Percentiles rank a stretch among this genome's conserved stretches.
phyloP scores from a whole-genome alignment of 345 rosid genomes.

The Erodium maritimum region DNA sequence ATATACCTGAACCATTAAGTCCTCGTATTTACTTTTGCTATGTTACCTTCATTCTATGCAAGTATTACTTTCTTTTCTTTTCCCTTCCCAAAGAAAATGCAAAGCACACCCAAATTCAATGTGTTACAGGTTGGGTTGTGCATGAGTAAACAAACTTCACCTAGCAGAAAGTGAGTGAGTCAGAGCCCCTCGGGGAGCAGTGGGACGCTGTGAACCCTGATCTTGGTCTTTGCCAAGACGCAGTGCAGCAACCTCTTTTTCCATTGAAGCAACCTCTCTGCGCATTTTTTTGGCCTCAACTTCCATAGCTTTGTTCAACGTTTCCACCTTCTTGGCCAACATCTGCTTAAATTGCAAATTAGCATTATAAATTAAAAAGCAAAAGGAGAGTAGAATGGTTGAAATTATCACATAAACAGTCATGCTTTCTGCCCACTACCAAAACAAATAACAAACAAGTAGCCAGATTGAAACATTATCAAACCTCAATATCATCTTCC shows the following conservation, averaged over 20 bases:
- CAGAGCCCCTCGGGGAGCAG: constrained; percentile 28
- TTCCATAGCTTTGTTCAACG: constrained; percentile 33
- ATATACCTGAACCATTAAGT: too few species aligned
- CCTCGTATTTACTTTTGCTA: too few species aligned
- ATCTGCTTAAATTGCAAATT: constrained; percentile 14
- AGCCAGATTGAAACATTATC: too few species aligned
- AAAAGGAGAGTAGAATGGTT: too few species aligned
- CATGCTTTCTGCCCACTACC: too few species aligned
- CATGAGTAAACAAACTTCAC: constrained; percentile 7
- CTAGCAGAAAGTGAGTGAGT: constrained; percentile 22
- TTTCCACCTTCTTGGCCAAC: constrained; percentile 39
- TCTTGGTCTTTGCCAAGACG: constrained; percentile 22
- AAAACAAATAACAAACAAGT: neutral
- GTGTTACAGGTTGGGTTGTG: neutral
- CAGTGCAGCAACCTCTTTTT: constrained; percentile 31
- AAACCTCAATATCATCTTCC: constrained; percentile 32
- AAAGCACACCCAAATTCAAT: neutral
- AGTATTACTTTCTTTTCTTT: too few species aligned
- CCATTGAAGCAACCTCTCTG: constrained; percentile 33
- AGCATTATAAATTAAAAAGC: too few species aligned
- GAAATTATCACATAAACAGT: too few species aligned
- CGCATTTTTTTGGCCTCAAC: constrained; percentile 35
- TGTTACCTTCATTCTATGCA: too few species aligned
- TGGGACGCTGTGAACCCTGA: constrained; percentile 20
- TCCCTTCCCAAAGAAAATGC: too few species aligned